Conservation (phyloP, 768 basidiomycete genomes). For the Termitomyces sp. region DNA sequence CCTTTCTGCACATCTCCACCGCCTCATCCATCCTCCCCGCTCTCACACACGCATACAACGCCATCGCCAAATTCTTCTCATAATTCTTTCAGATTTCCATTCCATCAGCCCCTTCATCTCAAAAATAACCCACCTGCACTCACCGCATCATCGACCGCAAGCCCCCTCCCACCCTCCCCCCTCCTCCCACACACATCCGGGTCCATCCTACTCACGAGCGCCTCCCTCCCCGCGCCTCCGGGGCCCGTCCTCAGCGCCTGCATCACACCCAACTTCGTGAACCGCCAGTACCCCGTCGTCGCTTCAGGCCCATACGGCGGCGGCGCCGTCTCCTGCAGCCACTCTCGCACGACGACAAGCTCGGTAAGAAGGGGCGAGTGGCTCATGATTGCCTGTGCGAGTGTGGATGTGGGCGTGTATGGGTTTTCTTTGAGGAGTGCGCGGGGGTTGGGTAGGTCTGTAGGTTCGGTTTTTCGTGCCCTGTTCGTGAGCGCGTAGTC, state of each 20-base stretch:
- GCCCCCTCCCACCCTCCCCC: constrained; percentile 50
- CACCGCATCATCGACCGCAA: constrained; percentile 80
- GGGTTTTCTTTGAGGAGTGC: constrained; percentile 67
- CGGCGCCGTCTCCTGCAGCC: constrained; percentile 78
- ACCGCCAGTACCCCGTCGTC: constrained; percentile 79
- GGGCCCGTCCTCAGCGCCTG: constrained; percentile 57
- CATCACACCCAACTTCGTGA: constrained; percentile 73
- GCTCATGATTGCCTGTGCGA: constrained; percentile 72
- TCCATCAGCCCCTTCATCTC: no score
- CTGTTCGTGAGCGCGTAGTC: no score
- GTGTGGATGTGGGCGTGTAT: constrained; percentile 73
- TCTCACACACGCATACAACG: constrained; percentile 78
- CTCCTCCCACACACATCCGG: constrained; percentile 72
- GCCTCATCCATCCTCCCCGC: constrained; percentile 86
- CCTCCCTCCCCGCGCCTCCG: constrained; percentile 38
- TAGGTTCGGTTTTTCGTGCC: constrained; percentile 64
- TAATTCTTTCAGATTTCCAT: no score
- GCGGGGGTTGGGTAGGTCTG: constrained; percentile 43
- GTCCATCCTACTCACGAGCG: constrained; percentile 67
- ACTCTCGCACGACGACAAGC: constrained; percentile 81
- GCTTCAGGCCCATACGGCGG: constrained; percentile 60
- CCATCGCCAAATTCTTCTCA: constrained; percentile 74
- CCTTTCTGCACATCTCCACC: constrained; percentile 73
- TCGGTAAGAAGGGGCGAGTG: constrained; percentile 67
- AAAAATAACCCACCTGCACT: constrained; percentile 16